Conservation (phyloP, 345 rosid species). For the Carallia brachiata region DNA sequence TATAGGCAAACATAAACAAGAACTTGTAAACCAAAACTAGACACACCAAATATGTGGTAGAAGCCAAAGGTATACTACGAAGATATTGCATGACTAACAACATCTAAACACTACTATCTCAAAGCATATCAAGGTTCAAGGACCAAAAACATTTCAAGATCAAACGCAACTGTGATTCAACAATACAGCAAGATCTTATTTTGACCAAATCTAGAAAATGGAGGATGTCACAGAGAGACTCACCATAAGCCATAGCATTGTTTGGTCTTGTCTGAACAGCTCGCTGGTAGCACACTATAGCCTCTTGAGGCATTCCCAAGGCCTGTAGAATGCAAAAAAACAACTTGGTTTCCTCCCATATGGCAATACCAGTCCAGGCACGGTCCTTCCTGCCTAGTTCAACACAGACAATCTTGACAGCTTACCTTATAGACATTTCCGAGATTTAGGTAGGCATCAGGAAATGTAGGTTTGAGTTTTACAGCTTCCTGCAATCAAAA, state of each 20-base stretch:
- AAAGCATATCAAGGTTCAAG: background rate
- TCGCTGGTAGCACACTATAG: constrained; percentile 82
- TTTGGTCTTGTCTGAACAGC: constrained; percentile 84
- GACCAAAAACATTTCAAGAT: no score
- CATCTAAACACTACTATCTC: background rate
- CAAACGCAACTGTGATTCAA: no score
- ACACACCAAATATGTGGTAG: background rate
- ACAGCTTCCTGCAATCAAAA: constrained; percentile 78
- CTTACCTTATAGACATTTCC: constrained; percentile 98
- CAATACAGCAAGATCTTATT: background rate
- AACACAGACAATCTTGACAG: constrained; percentile 16
- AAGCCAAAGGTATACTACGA: no score
- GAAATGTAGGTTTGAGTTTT: constrained; percentile 80
- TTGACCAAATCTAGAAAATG: background rate
- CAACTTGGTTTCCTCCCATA: constrained; percentile 35
- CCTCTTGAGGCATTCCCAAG: constrained; percentile 91
- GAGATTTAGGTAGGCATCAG: constrained; percentile 94
- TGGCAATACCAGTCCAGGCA: constrained; percentile 26
- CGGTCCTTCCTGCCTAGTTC: constrained; percentile 30
- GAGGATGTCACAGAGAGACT: constrained; percentile 17
- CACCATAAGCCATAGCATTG: constrained; percentile 82
- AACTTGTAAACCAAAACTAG: background rate
- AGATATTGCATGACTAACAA: no score
- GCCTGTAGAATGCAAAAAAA: constrained; percentile 64
- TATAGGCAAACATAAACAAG: no score